Evolutionary conservation across 1,284 basidiomycete species (phyloP).

Genomic region (Ustilago trichophora): DNA sequence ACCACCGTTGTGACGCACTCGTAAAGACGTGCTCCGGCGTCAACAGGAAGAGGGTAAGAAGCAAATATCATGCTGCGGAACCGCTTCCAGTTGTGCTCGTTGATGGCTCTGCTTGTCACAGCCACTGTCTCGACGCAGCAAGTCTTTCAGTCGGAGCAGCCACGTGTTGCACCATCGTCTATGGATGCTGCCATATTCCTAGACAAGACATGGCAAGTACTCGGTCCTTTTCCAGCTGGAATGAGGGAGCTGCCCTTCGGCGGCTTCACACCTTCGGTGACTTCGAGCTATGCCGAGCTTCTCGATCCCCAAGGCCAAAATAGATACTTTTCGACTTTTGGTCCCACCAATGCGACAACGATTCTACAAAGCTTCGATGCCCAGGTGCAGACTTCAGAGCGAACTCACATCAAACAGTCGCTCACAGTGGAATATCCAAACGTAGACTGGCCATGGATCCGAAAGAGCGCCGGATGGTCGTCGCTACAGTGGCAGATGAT

Average conservation of each 20-base stretch:
- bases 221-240: constrained; percentile 28
- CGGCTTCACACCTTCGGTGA: constrained; percentile 19
- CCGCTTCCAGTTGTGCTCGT: constrained; percentile 42
- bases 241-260: constrained; percentile 40
- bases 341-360: constrained; percentile 19
- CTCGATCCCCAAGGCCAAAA: not conserved
- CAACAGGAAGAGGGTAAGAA: too few relatives aligned
- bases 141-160: not conserved
- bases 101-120: constrained; percentile 12
- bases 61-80: constrained; percentile 4
- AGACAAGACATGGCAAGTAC: constrained; percentile 21
- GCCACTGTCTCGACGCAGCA: constrained; percentile 20
- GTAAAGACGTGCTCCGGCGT: too few relatives aligned
- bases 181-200: not conserved
- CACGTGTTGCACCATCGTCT: too few relatives aligned
- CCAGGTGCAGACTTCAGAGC: not conserved
- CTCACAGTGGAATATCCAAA: constrained; percentile 25
- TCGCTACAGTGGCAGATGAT: constrained; percentile 47
- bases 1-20: too few relatives aligned
- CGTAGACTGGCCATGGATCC: constrained; percentile 36
- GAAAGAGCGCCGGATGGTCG: constrained; percentile 45
- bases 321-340: constrained; percentile 13
- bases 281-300: constrained; percentile 7
- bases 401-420: constrained; percentile 10
- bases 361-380: not conserved